Evolutionary conservation across 129 eudicot genomes (phyloP), one percentile per base, ranked within the genome.

Genomic region (Artemisia argyi): DNA sequence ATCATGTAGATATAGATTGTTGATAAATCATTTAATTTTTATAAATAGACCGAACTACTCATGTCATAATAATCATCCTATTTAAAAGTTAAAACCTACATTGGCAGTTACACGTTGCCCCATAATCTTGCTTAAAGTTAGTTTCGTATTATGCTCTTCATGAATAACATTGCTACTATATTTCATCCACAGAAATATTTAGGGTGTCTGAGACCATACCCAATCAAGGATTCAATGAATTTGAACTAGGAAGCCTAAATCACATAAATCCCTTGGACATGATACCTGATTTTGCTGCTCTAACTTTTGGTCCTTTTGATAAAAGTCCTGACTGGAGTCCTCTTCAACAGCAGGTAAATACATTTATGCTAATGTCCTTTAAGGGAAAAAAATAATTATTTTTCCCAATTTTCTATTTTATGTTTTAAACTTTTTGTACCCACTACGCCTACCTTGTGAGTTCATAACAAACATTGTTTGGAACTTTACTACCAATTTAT

Each of bases 181-280:
- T 75, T 65, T 39, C 8, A 24, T 56, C 50, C 3, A 68, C 89
- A 90, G 94, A 90, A 72, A 87, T 90, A 76, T 28, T 65, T 65
- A 83, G 84, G 81, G 79, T 90, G 49, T 71, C 84, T 54, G 81
- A 87, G 68, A 83, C 76, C 81, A 76, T 85, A 15, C 62, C 89
- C 66, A 83, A 80, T 75, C 86, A 85, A 55, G 84, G 81, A 12
- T 75, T 74, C 56, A 80, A 82, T 68, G 95, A 81, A 75, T 87
- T 73, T 73, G 94, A 87, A 61, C 80, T 86, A 67, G 84, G 91
- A 76, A 87, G 91, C 82, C 94, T 87, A 14, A 85, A 83, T 78
- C 81, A 78, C 7, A 42, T 73, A 71, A 74, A 81, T 54, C 72
- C 91, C 42, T 74, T 75, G 13, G 80, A 84, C 48, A 66, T 80